phyloP scores from a whole-genome alignment of 257 asterid genomes.

The Eustoma russellianum region DNA sequence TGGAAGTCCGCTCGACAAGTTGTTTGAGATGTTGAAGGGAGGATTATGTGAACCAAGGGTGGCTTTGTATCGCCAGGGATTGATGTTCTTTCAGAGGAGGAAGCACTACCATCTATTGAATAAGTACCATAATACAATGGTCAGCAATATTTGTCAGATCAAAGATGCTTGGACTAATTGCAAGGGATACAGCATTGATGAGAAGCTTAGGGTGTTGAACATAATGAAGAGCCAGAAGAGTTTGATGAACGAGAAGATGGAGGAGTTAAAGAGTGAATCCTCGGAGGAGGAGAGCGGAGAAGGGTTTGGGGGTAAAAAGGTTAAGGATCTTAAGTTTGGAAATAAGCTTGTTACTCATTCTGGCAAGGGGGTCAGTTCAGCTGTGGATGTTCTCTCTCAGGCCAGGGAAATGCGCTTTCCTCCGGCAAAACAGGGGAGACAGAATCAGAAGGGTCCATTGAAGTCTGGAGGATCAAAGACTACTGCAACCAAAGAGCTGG shows the following conservation, averaged over 20 bases:
- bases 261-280: constrained; percentile 63
- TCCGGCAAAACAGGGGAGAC: constrained; percentile 46
- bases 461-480: too few species aligned
- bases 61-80: too few species aligned
- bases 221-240: constrained; percentile 86
- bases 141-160: too few species aligned
- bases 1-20: constrained; percentile 62
- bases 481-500: too few species aligned
- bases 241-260: constrained; percentile 90
- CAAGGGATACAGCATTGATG: too few species aligned
- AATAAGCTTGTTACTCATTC: constrained; percentile 43
- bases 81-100: too few species aligned
- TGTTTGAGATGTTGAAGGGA: constrained; percentile 85
- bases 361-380: constrained; percentile 31
- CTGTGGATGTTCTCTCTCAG: constrained; percentile 39
- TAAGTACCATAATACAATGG: too few species aligned
- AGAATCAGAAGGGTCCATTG: constrained; percentile 37
- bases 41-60: too few species aligned
- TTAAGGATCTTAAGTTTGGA: constrained; percentile 51
- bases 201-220: too few species aligned
- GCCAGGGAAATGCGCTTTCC: constrained; percentile 32
- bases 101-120: too few species aligned
- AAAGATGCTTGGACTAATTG: too few species aligned
- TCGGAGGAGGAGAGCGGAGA: constrained; percentile 80
- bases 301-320: constrained; percentile 60